Base-by-base conservation (phyloP, 129 eudicot genomes). In the Flaveria brownii region DNA sequence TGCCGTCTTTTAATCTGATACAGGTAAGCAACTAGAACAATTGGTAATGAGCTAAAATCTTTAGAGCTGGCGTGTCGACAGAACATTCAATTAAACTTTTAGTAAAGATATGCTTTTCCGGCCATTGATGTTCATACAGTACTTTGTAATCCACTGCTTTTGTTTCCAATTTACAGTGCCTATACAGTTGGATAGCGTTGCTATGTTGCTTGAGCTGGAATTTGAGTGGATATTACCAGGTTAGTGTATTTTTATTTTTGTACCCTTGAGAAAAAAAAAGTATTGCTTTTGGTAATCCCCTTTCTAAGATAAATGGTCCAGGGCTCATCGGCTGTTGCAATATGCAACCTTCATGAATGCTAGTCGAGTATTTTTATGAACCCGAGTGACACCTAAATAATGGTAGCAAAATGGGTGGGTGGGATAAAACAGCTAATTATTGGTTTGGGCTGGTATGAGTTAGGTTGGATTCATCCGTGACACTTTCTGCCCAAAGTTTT, bases 151-250 rank as follows among this genome's bases (percentile, higher is more conserved):
- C 0, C 9, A 41, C 42, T 36, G 28, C 73, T 69, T 43, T n/a
- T 78, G 16, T 70, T 57, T 59, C 50, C 43, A 54, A 68, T 78
- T 47, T 74, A 72, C 85, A 89, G 92, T 87, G 73, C 70, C 92
- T 20, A 18, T 76, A 71, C 96, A 89, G 72, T 66, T 87, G 83
- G 76, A 78, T 30, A 89, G 83, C 67, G 86, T 89, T 30, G 72
- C 81, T 60, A 82, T 54, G 84, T 79, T 89, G 73, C 87, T 85
- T 68, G 87, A 85, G 67, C 61, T 89, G 70, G 88, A 89, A 17
- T 89, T 89, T 50, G 85, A 85, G 77, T 87, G 87, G 92, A 87
- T 89, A 52, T 74, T 89, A 76, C 96, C 96, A 71, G 92, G 96
- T 89, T 49, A 70, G 77, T 52, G 63, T 68, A 18, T 67, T 63